Base-by-base conservation (phyloP, 257 asterid genomes). In the Nicotiana otophora region DNA sequence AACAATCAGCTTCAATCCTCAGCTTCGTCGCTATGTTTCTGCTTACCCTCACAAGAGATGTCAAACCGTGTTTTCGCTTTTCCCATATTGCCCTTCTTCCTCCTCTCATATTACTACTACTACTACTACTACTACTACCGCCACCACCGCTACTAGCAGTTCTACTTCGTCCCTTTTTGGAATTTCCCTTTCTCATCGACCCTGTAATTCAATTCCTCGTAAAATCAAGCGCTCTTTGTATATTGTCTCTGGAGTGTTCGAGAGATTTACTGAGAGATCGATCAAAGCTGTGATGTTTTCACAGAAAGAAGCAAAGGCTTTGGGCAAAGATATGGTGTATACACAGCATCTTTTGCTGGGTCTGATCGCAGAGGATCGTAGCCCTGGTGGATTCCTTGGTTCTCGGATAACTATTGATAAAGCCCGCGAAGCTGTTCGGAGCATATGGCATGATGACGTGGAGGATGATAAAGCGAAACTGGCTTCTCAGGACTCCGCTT, bases 251-350 rank as follows among this genome's bases (percentile, higher is more conserved):
- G 98, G 98, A n/a, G 88, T 92, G 60, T 96, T 96, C 83, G 99
- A 96, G 91, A 87, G 94, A 82, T 96, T 96, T 78, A 96, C 99
- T 1, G 99, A 96, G 86, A 88, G 98, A 82, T 92, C 99, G 79
- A 91, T 96, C 81, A 96, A 93, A 84, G 97, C 97, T 11, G 99
- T 94, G 78, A 89, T 96, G 94, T 91, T 91, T 67, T 91, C 98
- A 34, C 98, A 96, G 72, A 89, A 90, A 30, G 99, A 96, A 83
- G 98, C 99, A 9, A 93, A 89, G 87, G 92, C 91, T 7, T 83
- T 92, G 77, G 97, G 98, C 7, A 85, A 86, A 55, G 95, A 93
- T 54, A 88, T 87, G 91, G 99, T 96, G 84, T 83, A 82, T 69
- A 92, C 97, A 0, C 97, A 94, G 84, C 99, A 96, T 82, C 93